Percentiles rank a stretch among this genome's conserved stretches.
phyloP scores from a whole-genome alignment of 495 filamentous ascomycete genomes.

The Xylaria bambusicola region DNA sequence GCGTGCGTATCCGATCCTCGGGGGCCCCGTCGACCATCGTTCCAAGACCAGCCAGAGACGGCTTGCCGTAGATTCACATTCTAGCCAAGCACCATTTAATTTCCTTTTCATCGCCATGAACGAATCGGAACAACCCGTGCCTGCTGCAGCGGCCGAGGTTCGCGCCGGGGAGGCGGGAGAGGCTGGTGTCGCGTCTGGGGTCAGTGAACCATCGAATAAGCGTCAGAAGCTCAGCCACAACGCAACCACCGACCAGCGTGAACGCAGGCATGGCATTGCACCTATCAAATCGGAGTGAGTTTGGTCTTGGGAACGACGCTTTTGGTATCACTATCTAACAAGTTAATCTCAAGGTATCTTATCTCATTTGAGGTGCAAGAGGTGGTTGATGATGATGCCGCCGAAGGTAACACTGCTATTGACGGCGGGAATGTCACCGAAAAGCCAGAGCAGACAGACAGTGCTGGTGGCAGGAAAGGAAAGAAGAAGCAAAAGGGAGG shows the following conservation, averaged over 20 bases:
- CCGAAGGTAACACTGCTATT: conserved; percentile 57
- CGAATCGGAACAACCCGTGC: conserved; percentile 13
- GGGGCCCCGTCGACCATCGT: background rate
- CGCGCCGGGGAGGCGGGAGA: conserved; percentile 10
- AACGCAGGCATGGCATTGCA: conserved; percentile 68
- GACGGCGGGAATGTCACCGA: conserved; percentile 43
- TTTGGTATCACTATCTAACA: conserved; percentile 23
- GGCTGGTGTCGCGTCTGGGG: background rate
- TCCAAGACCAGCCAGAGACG: background rate
- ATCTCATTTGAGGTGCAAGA: conserved; percentile 41
- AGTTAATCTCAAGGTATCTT: conserved; percentile 54
- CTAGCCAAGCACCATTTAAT: background rate
- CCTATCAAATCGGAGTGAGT: conserved; percentile 83
- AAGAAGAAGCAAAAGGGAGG: conserved; percentile 71
- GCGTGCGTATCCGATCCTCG: background rate
- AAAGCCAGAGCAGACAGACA: conserved; percentile 30
- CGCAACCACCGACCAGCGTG: conserved; percentile 30
- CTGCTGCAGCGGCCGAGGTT: conserved; percentile 10
- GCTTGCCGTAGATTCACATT: background rate
- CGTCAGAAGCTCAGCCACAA: conserved; percentile 31
- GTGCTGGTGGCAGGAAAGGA: conserved; percentile 49
- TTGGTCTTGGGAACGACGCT: background rate
- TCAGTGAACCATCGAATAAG: conserved; percentile 32
- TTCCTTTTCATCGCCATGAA: background rate
- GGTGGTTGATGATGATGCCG: conserved; percentile 66